Percentiles rank a stretch among this genome's conserved stretches.
Conservation (phyloP, 768 basidiomycete genomes). For the Mycena venus region DNA sequence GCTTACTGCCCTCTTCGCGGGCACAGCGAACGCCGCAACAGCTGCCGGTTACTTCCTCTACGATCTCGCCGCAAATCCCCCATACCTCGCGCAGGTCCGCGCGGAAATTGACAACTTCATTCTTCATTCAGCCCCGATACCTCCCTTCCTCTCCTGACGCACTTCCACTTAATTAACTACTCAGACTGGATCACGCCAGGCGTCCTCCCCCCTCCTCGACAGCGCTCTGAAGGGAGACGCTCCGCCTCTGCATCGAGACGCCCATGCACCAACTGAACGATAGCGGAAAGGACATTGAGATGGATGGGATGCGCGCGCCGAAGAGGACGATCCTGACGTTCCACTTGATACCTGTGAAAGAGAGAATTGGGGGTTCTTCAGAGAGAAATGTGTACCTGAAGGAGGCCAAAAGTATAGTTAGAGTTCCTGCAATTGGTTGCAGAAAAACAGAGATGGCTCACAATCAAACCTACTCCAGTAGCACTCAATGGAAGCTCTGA, state of each 20-base stretch:
- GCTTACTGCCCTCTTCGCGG: slow-evolving; percentile 14
- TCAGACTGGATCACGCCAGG: background rate
- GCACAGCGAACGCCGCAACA: slow-evolving; percentile 10
- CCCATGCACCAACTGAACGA: slow-evolving; percentile 22
- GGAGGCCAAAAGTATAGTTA: too few relatives aligned
- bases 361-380: too few relatives aligned
- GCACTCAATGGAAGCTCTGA: too few relatives aligned
- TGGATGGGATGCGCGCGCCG: background rate
- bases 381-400: too few relatives aligned
- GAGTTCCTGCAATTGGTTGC: too few relatives aligned
- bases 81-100: slow-evolving; percentile 35
- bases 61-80: slow-evolving; percentile 35
- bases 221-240: slow-evolving; percentile 14
- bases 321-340: background rate
- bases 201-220: background rate
- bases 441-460: too few relatives aligned
- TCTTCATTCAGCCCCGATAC: background rate
- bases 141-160: background rate
- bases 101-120: slow-evolving; percentile 34
- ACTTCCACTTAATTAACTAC: background rate
- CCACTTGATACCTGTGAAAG: too few relatives aligned
- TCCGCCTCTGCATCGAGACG: slow-evolving; percentile 5
- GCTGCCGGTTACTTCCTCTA: slow-evolving; percentile 30
- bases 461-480: too few relatives aligned
- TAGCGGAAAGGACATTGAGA: slow-evolving; percentile 4